Conservation (phyloP, 257 asterid genomes). For the Solanum clarkiae region DNA sequence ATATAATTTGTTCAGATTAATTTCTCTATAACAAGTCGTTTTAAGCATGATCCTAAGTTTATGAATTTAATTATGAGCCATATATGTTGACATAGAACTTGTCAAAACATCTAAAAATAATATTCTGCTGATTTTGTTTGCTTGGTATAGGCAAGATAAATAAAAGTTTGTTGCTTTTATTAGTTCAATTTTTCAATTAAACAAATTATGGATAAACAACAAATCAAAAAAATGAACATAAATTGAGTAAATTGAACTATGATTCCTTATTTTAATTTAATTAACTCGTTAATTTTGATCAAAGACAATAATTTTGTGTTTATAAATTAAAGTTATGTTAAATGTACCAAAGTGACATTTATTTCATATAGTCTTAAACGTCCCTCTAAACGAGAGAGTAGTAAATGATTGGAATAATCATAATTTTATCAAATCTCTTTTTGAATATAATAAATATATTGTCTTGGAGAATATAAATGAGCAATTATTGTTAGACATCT, state of each 20-base stretch:
- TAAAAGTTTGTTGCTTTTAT: neutral
- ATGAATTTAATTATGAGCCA: too few species aligned
- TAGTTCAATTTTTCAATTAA: neutral
- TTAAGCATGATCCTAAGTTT: neutral
- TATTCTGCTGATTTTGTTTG: neutral
- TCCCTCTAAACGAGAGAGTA: too few species aligned
- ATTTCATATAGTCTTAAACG: too few species aligned
- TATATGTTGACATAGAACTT: neutral
- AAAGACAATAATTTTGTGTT: too few species aligned
- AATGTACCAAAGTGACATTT: too few species aligned
- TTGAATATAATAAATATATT: too few species aligned
- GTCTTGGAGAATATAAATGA: too few species aligned
- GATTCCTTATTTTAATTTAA: neutral
- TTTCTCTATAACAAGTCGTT: neutral
- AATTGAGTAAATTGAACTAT: neutral
- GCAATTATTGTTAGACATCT: too few species aligned
- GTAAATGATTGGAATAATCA: too few species aligned
- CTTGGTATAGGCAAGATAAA: neutral
- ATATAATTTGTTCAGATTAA: neutral
- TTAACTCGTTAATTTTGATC: neutral
- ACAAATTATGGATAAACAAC: neutral
- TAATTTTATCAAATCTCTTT: too few species aligned
- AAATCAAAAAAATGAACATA: neutral
- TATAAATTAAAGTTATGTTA: too few species aligned
- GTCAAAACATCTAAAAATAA: too few species aligned